A percentile compares a stretch with the other conserved stretches of the same genome.
Conservation (phyloP, 192 early-diverging fungal genomes). For the Allomyces macrogynus region DNA sequence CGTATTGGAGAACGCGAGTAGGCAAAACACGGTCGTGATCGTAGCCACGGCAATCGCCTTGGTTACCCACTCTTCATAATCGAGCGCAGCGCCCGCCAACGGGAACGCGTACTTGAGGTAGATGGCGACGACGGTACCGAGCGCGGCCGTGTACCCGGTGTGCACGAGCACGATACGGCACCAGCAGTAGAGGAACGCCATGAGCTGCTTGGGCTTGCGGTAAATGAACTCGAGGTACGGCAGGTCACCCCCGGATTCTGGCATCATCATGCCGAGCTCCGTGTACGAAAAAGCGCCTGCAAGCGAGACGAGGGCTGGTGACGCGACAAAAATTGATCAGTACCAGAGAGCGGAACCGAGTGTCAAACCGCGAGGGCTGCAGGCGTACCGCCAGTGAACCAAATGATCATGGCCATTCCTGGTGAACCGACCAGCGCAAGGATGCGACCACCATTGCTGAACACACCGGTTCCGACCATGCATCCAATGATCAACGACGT, state of each 20-base stretch:
- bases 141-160: conserved; percentile 26
- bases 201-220: conserved; percentile 20
- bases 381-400: conserved; percentile 15
- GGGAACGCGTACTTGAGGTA: conserved; percentile 30
- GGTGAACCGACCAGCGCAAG: conserved; percentile 14
- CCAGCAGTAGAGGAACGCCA: conserved; percentile 30
- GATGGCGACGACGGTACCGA: conserved; percentile 25
- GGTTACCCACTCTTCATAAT: conserved; percentile 15
- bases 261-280: conserved; percentile 5
- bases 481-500: not conserved
- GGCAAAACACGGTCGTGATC: conserved; percentile 33
- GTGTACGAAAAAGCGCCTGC: not conserved
- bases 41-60: conserved; percentile 34
- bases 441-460: conserved; percentile 16
- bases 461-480: conserved; percentile 25
- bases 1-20: conserved; percentile 42
- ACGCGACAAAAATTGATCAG: not conserved
- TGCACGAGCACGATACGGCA: conserved; percentile 29
- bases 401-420: conserved; percentile 20
- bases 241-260: conserved; percentile 15
- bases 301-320: conserved; percentile 1
- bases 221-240: conserved; percentile 13
- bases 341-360: conserved; percentile 8
- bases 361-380: conserved; percentile 11
- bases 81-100: not conserved